A percentile compares a stretch with the other conserved stretches of the same genome.
phyloP scores from a whole-genome alignment of 306 rosid genomes.

The Quercus dentata region DNA sequence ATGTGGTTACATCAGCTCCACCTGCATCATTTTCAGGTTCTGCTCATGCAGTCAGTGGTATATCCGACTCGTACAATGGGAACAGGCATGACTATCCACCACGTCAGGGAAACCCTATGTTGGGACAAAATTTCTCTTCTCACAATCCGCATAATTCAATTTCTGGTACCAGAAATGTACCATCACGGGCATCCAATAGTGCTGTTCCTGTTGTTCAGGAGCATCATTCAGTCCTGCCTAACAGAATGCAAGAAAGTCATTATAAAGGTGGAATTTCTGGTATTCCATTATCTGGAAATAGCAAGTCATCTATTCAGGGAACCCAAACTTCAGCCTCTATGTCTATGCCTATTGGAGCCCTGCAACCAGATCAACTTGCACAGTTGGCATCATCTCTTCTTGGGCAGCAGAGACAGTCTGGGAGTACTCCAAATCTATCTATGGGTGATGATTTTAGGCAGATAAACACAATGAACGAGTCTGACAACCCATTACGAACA shows the following conservation, averaged over 20 bases:
- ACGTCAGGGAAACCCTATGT: constrained; percentile 35
- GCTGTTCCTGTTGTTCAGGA: constrained; percentile 46
- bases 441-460: constrained; percentile 45
- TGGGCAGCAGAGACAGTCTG: constrained; percentile 66
- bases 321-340: constrained; percentile 40
- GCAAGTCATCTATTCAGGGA: constrained; percentile 35
- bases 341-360: constrained; percentile 41
- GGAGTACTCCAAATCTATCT: constrained; percentile 34
- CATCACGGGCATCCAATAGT: constrained; percentile 36
- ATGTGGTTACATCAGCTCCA: constrained; percentile 41
- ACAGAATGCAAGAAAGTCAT: constrained; percentile 39
- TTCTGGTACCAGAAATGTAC: constrained; percentile 39
- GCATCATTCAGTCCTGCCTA: constrained; percentile 31
- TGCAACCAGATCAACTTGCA: constrained; percentile 77
- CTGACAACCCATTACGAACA: constrained; percentile 39
- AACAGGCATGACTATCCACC: constrained; percentile 54
- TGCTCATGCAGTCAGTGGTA: constrained; percentile 25
- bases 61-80: constrained; percentile 43
- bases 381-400: constrained; percentile 77
- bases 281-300: constrained; percentile 33
- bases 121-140: constrained; percentile 50
- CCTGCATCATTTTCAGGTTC: constrained; percentile 37
- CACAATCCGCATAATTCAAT: constrained; percentile 44
- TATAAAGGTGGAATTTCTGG: constrained; percentile 43
- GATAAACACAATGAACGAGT: constrained; percentile 29